Evolutionary conservation across 2,329 filamentous ascomycete genomes (phyloP), one percentile per base, ranked within the genome.

Genomic region (Hypoxylon sp.): DNA sequence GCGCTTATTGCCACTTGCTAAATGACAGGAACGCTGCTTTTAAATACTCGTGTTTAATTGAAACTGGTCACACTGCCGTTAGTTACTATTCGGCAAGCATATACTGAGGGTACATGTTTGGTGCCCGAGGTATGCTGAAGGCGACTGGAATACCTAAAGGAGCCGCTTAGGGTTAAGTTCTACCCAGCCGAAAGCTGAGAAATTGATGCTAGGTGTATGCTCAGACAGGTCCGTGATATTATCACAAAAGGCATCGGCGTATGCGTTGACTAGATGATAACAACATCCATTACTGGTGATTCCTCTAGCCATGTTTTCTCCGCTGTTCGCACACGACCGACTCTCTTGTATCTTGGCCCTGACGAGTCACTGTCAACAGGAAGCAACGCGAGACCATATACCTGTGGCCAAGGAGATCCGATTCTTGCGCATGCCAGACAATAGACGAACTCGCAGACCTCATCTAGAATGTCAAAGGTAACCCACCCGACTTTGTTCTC

Each of bases 211-310:
- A 4, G 37, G 37, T n/a, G 40, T 42, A 17, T 20, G 17, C 40
- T 42, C 40, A 17, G 7, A 8, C 6, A 14, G 6, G 6, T 17
- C 7, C 1, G 40, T 2, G 59, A 51, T 10, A 57, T 63, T 14
- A 58, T 71, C 13, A 53, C 35, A 20, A 72, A 44, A 11, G 72
- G 65, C 8, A 58, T 53, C 6, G 68, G 70, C 20, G 20, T 20
- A 20, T 20, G 20, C 20, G 8, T 44, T 63, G 51, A 31, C n/a
- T 22, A 61, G 48, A 54, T 13, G 6, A 61, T 14, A 2, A 48
- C 13, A 5, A 54, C 14, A n/a, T 54, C 49, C 2, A 30, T 54
- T 1, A 44, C 17, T 13, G 25, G 14, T 17, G 37, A 46, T n/a
- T 46, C 58, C n/a, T 61, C 30, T 6, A n/a, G 20, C 49, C 58